These are phyloP conservation scores for Fusarium sacchari DNA, from an alignment of 2,329 filamentous ascomycete genomes.

Conservation along the genomic window DNA sequence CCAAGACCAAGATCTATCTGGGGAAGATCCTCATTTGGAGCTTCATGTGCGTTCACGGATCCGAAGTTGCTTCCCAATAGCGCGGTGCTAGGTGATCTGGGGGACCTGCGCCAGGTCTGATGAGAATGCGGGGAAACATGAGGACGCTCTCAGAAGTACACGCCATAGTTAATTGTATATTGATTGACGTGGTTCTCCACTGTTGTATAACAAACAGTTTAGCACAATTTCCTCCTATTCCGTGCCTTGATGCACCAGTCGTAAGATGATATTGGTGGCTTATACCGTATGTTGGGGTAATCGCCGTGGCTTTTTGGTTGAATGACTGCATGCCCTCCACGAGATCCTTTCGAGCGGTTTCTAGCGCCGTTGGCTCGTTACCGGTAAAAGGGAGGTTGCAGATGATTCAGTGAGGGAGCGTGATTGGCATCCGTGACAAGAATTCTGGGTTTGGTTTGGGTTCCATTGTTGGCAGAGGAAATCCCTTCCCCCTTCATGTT, in stretches of 20 bases:
- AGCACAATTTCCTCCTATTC: not conserved
- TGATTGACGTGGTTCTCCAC: conserved; percentile 14
- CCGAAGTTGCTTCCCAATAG: conserved; percentile 36
- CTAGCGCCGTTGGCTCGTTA: conserved; percentile 32
- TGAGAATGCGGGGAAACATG: conserved; percentile 32
- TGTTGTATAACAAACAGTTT: conserved; percentile 1
- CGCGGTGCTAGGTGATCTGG: conserved; percentile 32
- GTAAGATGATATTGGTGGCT: not conserved
- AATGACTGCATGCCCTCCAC: conserved; percentile 6
- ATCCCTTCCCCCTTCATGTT: conserved; percentile 1
- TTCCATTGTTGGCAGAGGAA: conserved; percentile 11
- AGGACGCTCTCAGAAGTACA: conserved; percentile 22
- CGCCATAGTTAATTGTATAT: not conserved
- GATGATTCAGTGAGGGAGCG: not conserved
- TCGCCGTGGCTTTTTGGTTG: not conserved
- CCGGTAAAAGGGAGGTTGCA: conserved; percentile 44
- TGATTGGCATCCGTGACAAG: conserved; percentile 11
- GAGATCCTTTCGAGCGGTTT: conserved; percentile 45
- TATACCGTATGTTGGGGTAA: conserved; percentile 31
- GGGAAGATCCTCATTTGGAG: conserved; percentile 19
- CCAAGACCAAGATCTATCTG: conserved; percentile 30
- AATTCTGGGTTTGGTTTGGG: conserved; percentile 10
- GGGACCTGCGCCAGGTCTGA: conserved; percentile 19
- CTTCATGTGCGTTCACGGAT: conserved; percentile 35
- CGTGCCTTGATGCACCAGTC: not conserved